Base-by-base conservation (phyloP, 345 rosid genomes). In the Passiflora organensis region DNA sequence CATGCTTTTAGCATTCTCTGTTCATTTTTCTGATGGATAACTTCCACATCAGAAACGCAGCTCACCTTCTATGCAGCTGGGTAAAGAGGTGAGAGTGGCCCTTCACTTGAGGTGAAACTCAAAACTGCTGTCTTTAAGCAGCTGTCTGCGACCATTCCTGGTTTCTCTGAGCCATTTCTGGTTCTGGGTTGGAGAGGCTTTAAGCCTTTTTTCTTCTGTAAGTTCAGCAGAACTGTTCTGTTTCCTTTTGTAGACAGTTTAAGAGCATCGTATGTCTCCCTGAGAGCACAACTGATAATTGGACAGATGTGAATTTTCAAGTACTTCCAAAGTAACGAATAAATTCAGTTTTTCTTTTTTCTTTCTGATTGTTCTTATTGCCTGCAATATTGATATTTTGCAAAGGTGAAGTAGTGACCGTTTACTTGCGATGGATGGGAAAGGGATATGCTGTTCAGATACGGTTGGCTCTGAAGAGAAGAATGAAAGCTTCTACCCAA, bases 1-100 rank as follows among this genome's bases (percentile, higher is more conserved):
- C 68, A 71, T 76, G 75, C 71, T 66, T 75, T 78, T 67, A 73
- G 62, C 79, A 51, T 78, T 71, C 70, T 66, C 66, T 73, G 64
- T 56, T 58, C 71, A 52, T 45, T 64, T 25, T 52, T 46, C 17
- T 45, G 8, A n/a, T n/a, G n/a, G n/a, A n/a, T n/a, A n/a, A n/a
- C n/a, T n/a, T n/a, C n/a, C n/a, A n/a, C n/a, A n/a, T n/a, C n/a
- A 15, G 17, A 25, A 48, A 20, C 42, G 51, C 32, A 57, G 19
- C 38, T 11, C 53, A 45, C 34, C 16, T 53, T 62, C 56, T 24
- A 57, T 52, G 45, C 68, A 38, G 64, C 55, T 57, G 39, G 65
- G 41, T 15, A n/a, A 5, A 43, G 47, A 3, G 9, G 10, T 66
- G 55, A 20, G 6, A 64, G n/a, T 45, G 64, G 61, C 36, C 36